Evolutionary conservation across 2,329 filamentous ascomycete species (phyloP).

Genomic region (Pseudonectria foliicola): DNA sequence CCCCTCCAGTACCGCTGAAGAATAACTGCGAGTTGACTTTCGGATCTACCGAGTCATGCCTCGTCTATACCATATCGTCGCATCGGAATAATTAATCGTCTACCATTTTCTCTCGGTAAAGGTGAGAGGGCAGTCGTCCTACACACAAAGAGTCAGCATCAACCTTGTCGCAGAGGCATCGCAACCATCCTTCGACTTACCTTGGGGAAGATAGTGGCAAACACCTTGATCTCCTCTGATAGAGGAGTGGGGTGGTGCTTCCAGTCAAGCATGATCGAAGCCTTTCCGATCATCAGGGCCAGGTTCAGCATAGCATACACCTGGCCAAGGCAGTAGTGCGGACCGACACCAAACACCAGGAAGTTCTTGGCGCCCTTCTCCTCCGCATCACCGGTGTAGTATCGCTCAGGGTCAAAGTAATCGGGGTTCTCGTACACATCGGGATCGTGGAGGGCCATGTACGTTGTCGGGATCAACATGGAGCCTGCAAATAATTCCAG

Average conservation of each 20-base stretch:
- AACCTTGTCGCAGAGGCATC: background rate
- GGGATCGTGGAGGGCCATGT: conserved; percentile 83
- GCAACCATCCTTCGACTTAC: conserved; percentile 42
- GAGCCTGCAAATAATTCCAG: conserved; percentile 44
- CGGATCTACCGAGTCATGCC: conserved; percentile 2
- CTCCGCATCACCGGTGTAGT: conserved; percentile 84
- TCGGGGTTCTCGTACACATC: conserved; percentile 90
- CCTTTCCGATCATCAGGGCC: conserved; percentile 84
- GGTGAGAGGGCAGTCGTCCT: conserved; percentile 79
- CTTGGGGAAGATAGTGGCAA: conserved; percentile 96
- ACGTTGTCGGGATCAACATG: conserved; percentile 91
- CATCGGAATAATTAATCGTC: background rate
- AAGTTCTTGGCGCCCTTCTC: conserved; percentile 86
- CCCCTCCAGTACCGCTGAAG: background rate
- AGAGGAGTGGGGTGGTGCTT: conserved; percentile 73
- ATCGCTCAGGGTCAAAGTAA: conserved; percentile 81
- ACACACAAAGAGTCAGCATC: conserved; percentile 17
- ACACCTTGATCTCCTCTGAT: conserved; percentile 95
- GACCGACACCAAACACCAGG: conserved; percentile 90
- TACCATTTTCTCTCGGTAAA: conserved; percentile 53
- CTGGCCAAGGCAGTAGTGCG: conserved; percentile 95
- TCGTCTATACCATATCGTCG: conserved; percentile 5
- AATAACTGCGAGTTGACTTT: background rate
- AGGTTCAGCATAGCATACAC: conserved; percentile 85
- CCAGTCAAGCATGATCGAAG: conserved; percentile 82